Conservation (phyloP, 1,284 basidiomycete species). For the Melampsora larici-populina region DNA sequence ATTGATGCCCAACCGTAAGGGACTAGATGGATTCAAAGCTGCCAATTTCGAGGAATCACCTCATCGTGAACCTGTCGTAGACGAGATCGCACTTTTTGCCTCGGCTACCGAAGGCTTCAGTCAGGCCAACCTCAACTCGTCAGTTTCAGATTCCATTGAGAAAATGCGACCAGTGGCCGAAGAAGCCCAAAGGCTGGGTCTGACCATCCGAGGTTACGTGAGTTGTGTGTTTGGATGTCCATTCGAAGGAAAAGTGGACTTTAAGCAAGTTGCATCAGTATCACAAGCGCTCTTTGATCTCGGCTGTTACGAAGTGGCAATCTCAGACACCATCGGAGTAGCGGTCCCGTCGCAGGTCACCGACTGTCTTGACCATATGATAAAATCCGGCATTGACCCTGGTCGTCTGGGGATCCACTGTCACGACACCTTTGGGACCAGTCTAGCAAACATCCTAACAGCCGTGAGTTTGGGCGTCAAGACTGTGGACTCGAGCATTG, state of each 20-base stretch:
- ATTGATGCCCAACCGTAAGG: slow-evolving; percentile 29
- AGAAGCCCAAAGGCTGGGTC: slow-evolving; percentile 62
- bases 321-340: slow-evolving; percentile 87
- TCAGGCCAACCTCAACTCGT: slow-evolving; percentile 78
- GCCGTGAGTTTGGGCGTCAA: slow-evolving; percentile 57
- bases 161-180: slow-evolving; percentile 65
- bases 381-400: slow-evolving; percentile 62
- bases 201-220: slow-evolving; percentile 80
- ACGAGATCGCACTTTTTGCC: slow-evolving; percentile 86
- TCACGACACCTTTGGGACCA: slow-evolving; percentile 87
- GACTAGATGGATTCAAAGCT: slow-evolving; percentile 46
- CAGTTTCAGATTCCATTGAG: slow-evolving; percentile 68
- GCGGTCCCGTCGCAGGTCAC: slow-evolving; percentile 70
- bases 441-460: slow-evolving; percentile 58
- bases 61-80: slow-evolving; percentile 59
- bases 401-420: slow-evolving; percentile 72
- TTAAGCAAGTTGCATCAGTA: slow-evolving; percentile 66
- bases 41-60: slow-evolving; percentile 32
- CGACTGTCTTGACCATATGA: slow-evolving; percentile 68
- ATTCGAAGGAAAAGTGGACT: slow-evolving; percentile 73
- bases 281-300: slow-evolving; percentile 71
- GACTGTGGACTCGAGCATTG: slow-evolving; percentile 64
- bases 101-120: slow-evolving; percentile 80
- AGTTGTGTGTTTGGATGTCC: slow-evolving; percentile 73
- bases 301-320: slow-evolving; percentile 88